phyloP scores from a whole-genome alignment of 768 basidiomycete species.

The Dictyophora rubrovolvata region DNA sequence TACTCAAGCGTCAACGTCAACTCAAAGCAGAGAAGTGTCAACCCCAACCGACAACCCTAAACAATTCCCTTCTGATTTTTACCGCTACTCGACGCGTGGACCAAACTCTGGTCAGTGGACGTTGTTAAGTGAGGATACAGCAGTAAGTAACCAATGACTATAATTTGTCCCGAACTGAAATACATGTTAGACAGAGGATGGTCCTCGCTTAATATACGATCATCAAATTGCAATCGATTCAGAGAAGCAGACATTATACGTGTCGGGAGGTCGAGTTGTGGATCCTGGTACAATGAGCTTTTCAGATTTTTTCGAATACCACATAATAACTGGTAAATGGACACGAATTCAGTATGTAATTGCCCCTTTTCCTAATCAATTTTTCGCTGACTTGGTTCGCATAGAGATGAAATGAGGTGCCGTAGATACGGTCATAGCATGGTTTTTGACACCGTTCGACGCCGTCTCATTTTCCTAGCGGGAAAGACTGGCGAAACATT shows the following conservation, averaged over 20 bases:
- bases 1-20: no score
- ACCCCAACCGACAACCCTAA: neutral
- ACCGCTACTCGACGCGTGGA: slow-evolving; percentile 61
- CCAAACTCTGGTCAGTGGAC: slow-evolving; percentile 62
- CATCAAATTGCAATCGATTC: slow-evolving; percentile 76
- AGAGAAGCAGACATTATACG: slow-evolving; percentile 59
- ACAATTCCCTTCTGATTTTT: slow-evolving; percentile 50
- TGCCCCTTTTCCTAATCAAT: neutral
- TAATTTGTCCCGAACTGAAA: neutral
- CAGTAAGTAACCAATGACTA: slow-evolving; percentile 31
- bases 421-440: slow-evolving; percentile 54
- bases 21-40: neutral
- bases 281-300: slow-evolving; percentile 38
- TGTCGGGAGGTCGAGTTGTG: slow-evolving; percentile 68
- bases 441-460: slow-evolving; percentile 54
- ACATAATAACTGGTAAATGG: slow-evolving; percentile 58
- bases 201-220: slow-evolving; percentile 67
- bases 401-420: slow-evolving; percentile 24
- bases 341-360: slow-evolving; percentile 49
- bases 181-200: slow-evolving; percentile 41
- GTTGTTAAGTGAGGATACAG: slow-evolving; percentile 53
- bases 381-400: neutral
- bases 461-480: slow-evolving; percentile 61
- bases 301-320: slow-evolving; percentile 66
- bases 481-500: slow-evolving; percentile 58